A percentile compares a stretch with the other conserved stretches of the same genome.
phyloP scores from a whole-genome alignment of 148 eudicot species.

The Chenopodium album region DNA sequence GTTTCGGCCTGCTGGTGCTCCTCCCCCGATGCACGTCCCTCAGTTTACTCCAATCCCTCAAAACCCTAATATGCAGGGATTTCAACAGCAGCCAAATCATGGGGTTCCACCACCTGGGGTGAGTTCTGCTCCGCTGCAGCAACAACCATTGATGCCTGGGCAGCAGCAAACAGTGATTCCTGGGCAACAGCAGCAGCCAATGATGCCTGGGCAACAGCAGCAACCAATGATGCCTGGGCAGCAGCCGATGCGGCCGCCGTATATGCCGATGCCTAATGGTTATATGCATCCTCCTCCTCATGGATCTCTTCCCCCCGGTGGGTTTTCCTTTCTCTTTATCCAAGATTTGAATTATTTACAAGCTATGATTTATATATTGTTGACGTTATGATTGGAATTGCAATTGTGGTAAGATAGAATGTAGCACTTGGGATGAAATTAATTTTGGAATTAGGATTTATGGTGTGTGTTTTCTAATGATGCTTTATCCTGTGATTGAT shows the following conservation, averaged over 20 bases:
- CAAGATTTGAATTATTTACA: background rate
- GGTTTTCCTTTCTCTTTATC: constrained; percentile 35
- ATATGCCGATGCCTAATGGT: constrained; percentile 53
- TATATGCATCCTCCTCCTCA: constrained; percentile 41
- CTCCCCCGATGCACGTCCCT: constrained; percentile 39
- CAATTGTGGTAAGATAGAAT: background rate
- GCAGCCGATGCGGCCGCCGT: constrained; percentile 35
- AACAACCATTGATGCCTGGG: constrained; percentile 31
- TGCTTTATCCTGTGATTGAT: background rate
- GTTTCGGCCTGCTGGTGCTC: constrained; percentile 54
- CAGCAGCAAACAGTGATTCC: constrained; percentile 31
- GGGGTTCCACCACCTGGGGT: constrained; percentile 51
- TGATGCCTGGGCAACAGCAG: constrained; percentile 32
- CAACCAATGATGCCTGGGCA: constrained; percentile 41
- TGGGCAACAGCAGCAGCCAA: constrained; percentile 48
- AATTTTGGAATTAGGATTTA: background rate
- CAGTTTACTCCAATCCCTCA: constrained; percentile 49
- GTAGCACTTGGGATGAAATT: background rate
- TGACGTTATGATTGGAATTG: background rate
- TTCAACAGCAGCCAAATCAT: constrained; percentile 28
- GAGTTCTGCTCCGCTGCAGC: constrained; percentile 20
- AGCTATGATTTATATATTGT: background rate
- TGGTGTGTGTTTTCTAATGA: background rate
- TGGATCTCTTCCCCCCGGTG: constrained; percentile 72
- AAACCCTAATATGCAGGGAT: constrained; percentile 37